Evolutionary conservation across 176 grass and related monocot species (phyloP), one percentile per base, ranked within the genome.

Genomic region (Oryza meridionalis): DNA sequence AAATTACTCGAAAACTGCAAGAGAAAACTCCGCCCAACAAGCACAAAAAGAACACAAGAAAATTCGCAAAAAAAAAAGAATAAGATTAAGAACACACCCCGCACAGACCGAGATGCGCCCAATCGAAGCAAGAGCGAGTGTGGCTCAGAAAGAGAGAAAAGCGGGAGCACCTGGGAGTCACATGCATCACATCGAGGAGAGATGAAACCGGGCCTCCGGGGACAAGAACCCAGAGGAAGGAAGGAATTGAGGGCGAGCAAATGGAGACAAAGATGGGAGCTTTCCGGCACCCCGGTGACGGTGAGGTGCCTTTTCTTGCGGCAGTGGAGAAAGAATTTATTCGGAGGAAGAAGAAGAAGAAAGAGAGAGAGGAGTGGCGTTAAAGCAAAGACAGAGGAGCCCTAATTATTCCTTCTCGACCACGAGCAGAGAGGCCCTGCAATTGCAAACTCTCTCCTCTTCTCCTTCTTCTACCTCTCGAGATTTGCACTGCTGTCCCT

Each of bases 281-380:
- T 68, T 86, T 0, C 25, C 37, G 63, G 17, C 53, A 58, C 53
- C 27, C 27, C 82, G 82, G 31, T 35, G 63, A 71, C 38, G 3
- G 19, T 0, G 81, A 44, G 49, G 65, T 65, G 70, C 81, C 82
- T 85, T 85, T 89, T 10, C 83, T 70, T 72, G 78, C 45, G 35
- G 65, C 77, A 55, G 88, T 46, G 72, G 72, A 11, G 24, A 45
- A 72, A 76, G 88, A 85, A 89, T 82, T 85, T 85, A 86, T 90
- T 86, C 72, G 4, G 22, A 3, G 38, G 67, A 22, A 24, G 63
- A 8, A 27, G 43, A 1, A 2, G 47, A 33, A 11, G 27, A 29
- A 24, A 45, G 4, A 27, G 42, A 9, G 26, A 12, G 44, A 46
- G 44, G 76, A 79, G 86, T 79, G 69, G 75, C 24, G 69, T 84